Percentiles rank a stretch among this genome's conserved stretches.
Conservation (phyloP, 805 yeast species). For the Lachancea sp. region DNA sequence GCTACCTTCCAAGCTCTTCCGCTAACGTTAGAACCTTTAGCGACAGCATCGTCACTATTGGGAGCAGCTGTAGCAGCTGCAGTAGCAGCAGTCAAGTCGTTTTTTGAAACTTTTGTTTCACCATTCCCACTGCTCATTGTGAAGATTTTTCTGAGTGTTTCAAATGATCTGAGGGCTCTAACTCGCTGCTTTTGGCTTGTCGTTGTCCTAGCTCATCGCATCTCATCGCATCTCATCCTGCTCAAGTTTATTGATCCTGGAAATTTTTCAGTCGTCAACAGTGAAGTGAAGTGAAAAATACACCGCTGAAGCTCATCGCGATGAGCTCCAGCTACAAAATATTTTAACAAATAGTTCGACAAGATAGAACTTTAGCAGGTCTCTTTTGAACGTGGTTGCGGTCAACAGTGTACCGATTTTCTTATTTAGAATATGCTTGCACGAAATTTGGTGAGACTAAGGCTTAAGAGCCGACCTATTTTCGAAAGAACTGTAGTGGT, state of each 20-base stretch:
- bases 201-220: constrained; percentile 1
- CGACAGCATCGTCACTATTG: not conserved
- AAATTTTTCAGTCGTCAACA: constrained; percentile 6
- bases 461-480: not conserved
- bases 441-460: not conserved
- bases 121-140: not conserved
- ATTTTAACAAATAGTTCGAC: not conserved
- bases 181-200: not conserved
- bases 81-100: not conserved
- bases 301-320: not conserved
- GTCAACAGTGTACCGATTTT: too few relatives aligned
- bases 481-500: constrained; percentile 5
- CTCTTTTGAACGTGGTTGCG: too few relatives aligned
- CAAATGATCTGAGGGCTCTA: not conserved
- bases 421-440: not conserved
- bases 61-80: not conserved
- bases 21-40: constrained; percentile 46
- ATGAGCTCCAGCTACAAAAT: not conserved
- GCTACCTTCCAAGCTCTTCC: constrained; percentile 70
- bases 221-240: constrained; percentile 14
- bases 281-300: not conserved
- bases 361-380: too few relatives aligned
- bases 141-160: not conserved
- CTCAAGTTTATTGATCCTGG: not conserved
- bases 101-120: not conserved